Conservation (phyloP, 1,284 basidiomycete genomes). For the Polyporus tsugae region DNA sequence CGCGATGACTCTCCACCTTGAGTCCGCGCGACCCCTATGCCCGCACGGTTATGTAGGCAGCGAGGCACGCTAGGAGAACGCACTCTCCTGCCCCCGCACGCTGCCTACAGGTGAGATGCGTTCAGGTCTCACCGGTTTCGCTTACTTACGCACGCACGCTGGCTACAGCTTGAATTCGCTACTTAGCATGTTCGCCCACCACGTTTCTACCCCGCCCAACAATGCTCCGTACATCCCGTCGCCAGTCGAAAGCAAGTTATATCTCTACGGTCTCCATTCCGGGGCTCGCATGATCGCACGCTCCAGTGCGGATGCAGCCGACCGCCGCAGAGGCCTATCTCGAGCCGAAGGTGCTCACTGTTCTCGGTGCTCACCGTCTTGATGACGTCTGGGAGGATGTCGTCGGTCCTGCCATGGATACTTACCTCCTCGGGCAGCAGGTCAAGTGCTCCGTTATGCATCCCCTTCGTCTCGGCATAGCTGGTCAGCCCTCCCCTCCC, state of each 20-base stretch:
- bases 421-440: conserved; percentile 23
- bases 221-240: conserved; percentile 22
- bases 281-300: conserved; percentile 40
- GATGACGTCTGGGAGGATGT: conserved; percentile 36
- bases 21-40: too few species aligned
- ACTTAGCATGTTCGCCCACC: conserved; percentile 10
- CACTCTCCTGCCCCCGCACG: too few species aligned
- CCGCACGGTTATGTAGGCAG: too few species aligned
- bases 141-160: too few species aligned
- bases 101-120: too few species aligned
- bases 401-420: conserved; percentile 31
- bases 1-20: too few species aligned
- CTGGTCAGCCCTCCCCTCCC: conserved; percentile 31
- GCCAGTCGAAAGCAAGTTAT: conserved; percentile 27
- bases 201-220: conserved; percentile 12
- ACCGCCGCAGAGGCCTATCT: conserved; percentile 41
- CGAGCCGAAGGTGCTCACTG: conserved; percentile 32
- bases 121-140: too few species aligned
- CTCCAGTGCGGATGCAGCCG: conserved; percentile 40
- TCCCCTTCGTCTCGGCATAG: conserved; percentile 34
- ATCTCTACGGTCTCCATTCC: conserved; percentile 40
- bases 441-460: conserved; percentile 34
- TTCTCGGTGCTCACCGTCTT: conserved; percentile 36
- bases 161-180: too few species aligned
- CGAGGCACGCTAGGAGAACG: too few species aligned